Evolutionary conservation across 225 moss, liverwort and hornwort genomes (phyloP), one percentile per base, ranked within the genome.

Genomic region (Ulota crispa): DNA sequence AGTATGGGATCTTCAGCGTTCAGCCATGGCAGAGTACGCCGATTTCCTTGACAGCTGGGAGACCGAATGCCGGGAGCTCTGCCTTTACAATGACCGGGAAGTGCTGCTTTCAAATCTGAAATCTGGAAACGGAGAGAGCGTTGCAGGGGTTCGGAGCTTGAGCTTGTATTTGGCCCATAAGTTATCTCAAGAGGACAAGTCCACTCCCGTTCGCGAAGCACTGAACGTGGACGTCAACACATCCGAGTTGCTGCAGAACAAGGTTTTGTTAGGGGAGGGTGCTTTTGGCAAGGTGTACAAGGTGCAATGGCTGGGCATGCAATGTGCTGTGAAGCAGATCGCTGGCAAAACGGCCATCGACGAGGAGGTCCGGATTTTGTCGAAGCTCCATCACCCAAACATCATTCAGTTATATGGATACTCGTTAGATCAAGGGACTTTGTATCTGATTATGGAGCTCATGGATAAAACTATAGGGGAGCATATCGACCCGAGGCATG

Each of bases 371-470:
- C 82, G 72, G 78, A 89, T 86, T 55, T 52, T 88, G 60, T 86
- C 86, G 30, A 85, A 84, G 68, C 86, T 89, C 16, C 86, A 84
- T 74, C 88, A 88, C 81, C 88, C 88, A 13, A 88, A 86, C 65
- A 86, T 86, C 68, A 83, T 89, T 55, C 89, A 89, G 74, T 32
- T 85, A 7, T 86, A 86, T 32, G 86, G 86, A 7, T 86, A 86
- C 79, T 75, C 83, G 27, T 77, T 86, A 43, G 79, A 81, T 15
- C 70, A 76, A 20, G 86, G 81, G 12, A 79, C 64, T 12, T 23
- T 83, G 52, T 86, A 84, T 57, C 77, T 88, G 18, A 83, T 86
- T 36, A 89, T 89, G 89, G 89, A 88, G 88, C 88, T 89, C 18
- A 89, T 89, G 86, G 82, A 89, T 2, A 60, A 68, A 54, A 86